These are phyloP conservation scores for Candida morakotiae DNA, from an alignment of 805 yeast species.

Conservation along the genomic window DNA sequence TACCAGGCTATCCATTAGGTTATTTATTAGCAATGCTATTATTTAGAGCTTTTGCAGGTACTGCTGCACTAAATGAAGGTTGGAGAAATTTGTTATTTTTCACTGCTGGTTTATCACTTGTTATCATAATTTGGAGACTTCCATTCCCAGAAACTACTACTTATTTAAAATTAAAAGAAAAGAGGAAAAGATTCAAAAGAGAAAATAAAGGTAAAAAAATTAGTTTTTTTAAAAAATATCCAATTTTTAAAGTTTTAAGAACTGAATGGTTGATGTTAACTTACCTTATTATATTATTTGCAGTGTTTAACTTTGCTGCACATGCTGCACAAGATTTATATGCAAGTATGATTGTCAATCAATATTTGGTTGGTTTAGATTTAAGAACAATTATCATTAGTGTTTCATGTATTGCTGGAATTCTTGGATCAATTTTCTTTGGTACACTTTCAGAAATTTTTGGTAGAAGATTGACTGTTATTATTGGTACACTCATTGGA, in stretches of 20 bases:
- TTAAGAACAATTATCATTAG: slow-evolving; percentile 35
- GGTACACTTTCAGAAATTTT: slow-evolving; percentile 35
- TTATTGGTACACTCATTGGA: slow-evolving; percentile 28
- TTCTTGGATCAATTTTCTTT: slow-evolving; percentile 42
- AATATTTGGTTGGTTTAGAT: slow-evolving; percentile 27
- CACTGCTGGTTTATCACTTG: slow-evolving; percentile 51
- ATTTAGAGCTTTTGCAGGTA: slow-evolving; percentile 57
- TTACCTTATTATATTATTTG: slow-evolving; percentile 49
- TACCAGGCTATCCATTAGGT: slow-evolving; percentile 77
- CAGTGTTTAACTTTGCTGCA: slow-evolving; percentile 39
- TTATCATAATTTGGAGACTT: slow-evolving; percentile 30
- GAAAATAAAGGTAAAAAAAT: slow-evolving; percentile 16
- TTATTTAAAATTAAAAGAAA: slow-evolving; percentile 22
- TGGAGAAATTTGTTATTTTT: slow-evolving; percentile 73
- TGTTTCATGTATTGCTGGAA: slow-evolving; percentile 41
- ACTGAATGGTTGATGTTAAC: slow-evolving; percentile 58
- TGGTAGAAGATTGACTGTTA: slow-evolving; percentile 34
- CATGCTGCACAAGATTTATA: slow-evolving; percentile 42
- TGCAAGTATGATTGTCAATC: slow-evolving; percentile 35
- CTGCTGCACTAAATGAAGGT: slow-evolving; percentile 34
- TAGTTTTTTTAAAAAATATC: slow-evolving; percentile 16
- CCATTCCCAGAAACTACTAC: slow-evolving; percentile 45
- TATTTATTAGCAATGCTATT: slow-evolving; percentile 62
- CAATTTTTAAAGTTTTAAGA: slow-evolving; percentile 17
- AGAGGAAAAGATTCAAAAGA: slow-evolving; percentile 5